phyloP scores from a whole-genome alignment of 2,329 filamentous ascomycete species.

The Apiospora sp. region DNA sequence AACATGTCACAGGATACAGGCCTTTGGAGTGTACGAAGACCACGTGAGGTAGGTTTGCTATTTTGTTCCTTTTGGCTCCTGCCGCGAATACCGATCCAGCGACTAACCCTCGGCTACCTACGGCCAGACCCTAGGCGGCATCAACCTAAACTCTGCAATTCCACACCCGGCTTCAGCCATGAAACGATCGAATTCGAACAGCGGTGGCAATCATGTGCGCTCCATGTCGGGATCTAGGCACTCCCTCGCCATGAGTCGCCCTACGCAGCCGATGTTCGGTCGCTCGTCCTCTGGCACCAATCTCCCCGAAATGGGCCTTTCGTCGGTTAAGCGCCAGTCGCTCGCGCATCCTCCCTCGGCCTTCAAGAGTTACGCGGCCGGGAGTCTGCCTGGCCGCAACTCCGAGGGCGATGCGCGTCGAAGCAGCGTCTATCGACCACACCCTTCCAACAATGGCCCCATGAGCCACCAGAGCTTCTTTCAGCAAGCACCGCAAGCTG shows the following conservation, averaged over 20 bases:
- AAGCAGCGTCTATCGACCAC: slow-evolving; percentile 81
- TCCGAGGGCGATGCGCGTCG: slow-evolving; percentile 65
- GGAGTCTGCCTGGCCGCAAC: slow-evolving; percentile 52
- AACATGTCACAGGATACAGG: slow-evolving; percentile 87
- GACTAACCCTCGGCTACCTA: background rate
- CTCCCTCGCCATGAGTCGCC: slow-evolving; percentile 83
- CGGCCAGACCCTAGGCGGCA: slow-evolving; percentile 80
- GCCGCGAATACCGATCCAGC: background rate
- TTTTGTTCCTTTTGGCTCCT: background rate
- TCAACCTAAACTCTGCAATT: slow-evolving; percentile 82
- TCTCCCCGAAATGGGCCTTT: slow-evolving; percentile 79
- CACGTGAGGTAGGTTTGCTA: slow-evolving; percentile 76
- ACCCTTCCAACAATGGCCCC: slow-evolving; percentile 73
- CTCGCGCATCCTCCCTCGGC: slow-evolving; percentile 70
- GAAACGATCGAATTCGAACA: slow-evolving; percentile 87
- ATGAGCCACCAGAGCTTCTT: slow-evolving; percentile 92
- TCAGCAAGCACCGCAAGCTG: slow-evolving; percentile 81
- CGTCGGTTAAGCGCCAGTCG: slow-evolving; percentile 85
- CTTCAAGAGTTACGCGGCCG: slow-evolving; percentile 76
- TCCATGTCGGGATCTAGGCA: slow-evolving; percentile 85
- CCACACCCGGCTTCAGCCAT: slow-evolving; percentile 92
- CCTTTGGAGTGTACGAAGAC: slow-evolving; percentile 90
- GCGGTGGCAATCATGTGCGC: slow-evolving; percentile 76
- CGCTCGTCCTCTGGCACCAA: slow-evolving; percentile 85
- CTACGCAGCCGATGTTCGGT: slow-evolving; percentile 86